phyloP scores from a whole-genome alignment of 1,139 yeast species.

The Sugiyamaella japonica region DNA sequence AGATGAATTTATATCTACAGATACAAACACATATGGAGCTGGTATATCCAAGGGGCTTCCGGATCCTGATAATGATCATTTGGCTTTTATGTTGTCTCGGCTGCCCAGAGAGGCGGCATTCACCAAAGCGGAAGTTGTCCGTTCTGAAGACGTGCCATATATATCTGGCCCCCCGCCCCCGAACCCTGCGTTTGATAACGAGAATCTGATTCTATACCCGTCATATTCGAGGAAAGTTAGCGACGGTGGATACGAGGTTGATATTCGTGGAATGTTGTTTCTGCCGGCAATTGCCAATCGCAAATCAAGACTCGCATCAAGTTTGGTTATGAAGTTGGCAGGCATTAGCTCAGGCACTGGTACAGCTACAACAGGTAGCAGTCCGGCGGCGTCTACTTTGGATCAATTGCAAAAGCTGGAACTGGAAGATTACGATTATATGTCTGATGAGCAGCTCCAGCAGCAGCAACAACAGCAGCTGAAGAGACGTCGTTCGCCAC shows the following conservation, averaged over 20 bases:
- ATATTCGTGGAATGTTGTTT: slow-evolving; percentile 71
- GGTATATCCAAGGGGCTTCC: slow-evolving; percentile 8
- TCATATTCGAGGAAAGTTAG: slow-evolving; percentile 54
- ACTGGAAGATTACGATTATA: neutral
- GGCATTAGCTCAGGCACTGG: slow-evolving; percentile 36
- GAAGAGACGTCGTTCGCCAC: neutral
- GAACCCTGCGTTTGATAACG: slow-evolving; percentile 31
- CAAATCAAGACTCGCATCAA: slow-evolving; percentile 64
- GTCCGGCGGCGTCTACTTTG: neutral
- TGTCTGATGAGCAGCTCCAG: neutral
- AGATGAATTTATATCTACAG: slow-evolving; percentile 27
- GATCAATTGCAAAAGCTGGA: slow-evolving; percentile 7
- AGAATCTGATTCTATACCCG: slow-evolving; percentile 53
- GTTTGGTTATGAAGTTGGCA: slow-evolving; percentile 70
- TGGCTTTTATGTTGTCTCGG: slow-evolving; percentile 12
- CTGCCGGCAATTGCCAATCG: slow-evolving; percentile 71
- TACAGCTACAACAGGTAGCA: neutral
- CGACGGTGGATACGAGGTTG: slow-evolving; percentile 48
- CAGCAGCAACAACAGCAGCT: neutral
- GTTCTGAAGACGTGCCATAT: slow-evolving; percentile 7
- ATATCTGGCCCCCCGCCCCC: slow-evolving; percentile 10
- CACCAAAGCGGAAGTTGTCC: slow-evolving; percentile 5
- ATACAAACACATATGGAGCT: slow-evolving; percentile 10
- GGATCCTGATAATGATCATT: slow-evolving; percentile 25
- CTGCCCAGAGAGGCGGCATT: slow-evolving; percentile 10